Base-by-base conservation (phyloP, 2,329 filamentous ascomycete genomes). In the Alternaria sp. region DNA sequence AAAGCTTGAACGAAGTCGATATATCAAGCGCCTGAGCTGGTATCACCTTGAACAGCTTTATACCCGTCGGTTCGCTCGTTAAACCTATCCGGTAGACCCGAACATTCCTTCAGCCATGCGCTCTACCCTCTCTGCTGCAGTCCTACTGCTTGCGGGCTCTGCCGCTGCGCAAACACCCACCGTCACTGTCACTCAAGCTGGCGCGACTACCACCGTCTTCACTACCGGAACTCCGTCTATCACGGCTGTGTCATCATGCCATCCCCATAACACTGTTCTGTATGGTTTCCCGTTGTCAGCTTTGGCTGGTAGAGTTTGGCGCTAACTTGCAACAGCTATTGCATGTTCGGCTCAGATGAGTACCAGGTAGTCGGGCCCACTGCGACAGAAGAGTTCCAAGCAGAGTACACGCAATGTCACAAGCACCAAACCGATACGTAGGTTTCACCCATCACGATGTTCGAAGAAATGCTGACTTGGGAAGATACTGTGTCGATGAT, bases 371-470 rank as follows among this genome's bases (percentile, higher is more conserved):
- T 79, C n/a, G 79, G 82, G 4, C 83, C 85, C 7, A 90, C 86
- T 5, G 83, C 83, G 17, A 88, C 86, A 1, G 83, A 84, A 49
- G 84, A 85, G 52, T 77, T 88, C 17, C 88, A 90, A 1, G 81
- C 88, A 0, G 80, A 86, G 56, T 91, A 88, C 71, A 91, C 89
- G 0, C 87, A 80, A 58, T 92, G 91, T 73, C 90, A 93, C 74
- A 71, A 79, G 1, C 89, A 92, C 77, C 88, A 82, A 15, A 71
- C 77, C 4, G 83, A 88, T 49, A 83, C 83, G 88, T 91, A 81
- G 70, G 85, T 77, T 15, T 32, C 8, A 54, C 43, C 15, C 26
- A 13, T 15, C 5, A 26, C n/a, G n/a, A 40, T 6, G 21, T 21
- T 43, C 3, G 15, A 13, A 21, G 8, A 7, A 4, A 7, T 23